Base-by-base conservation (phyloP, 371 early-diverging fungal species). In the Blakeslea trispora region DNA sequence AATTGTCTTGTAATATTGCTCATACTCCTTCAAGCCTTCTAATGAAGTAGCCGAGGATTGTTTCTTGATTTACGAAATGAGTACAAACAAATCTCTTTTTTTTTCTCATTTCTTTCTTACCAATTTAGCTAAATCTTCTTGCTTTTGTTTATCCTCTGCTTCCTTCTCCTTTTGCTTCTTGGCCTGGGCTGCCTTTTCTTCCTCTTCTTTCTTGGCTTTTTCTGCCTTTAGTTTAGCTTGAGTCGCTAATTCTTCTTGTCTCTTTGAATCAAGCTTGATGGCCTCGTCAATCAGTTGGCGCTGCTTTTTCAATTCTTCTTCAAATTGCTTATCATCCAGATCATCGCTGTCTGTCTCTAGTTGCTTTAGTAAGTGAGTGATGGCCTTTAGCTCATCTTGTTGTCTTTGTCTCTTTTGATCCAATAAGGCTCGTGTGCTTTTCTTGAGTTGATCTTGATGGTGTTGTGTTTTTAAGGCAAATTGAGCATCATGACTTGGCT, bases 1-100 rank as follows among this genome's bases (percentile, higher is more conserved):
- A 46, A 74, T 56, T 23, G 51, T 61, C 23, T 47, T 55, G 28
- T 50, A 68, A 21, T 70, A 74, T 41, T 66, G 34, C n/a, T 71
- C 44, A 48, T 71, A 71, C 44, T 71, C 67, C 54, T 72, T 55
- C n/a, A 68, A 18, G 1, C 74, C 79, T 49, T 54, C 42, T 15
- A 52, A 45, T 15, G 73, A 77, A 13, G 55, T 50, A 1, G 67
- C 59, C 3, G 53, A 32, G 11, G 67, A 64, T 51, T 64, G 45
- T 58, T 55, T 45, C 66, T 66, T 41, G 2, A 11, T 18, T 15
- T 10, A 40, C 14, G 11, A 55, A 28, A 40, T 46, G n/a, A 11
- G 24, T 46, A 31, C 28, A 40, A 55, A 19, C 2, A 9, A n/a
- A n/a, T n/a, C n/a, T n/a, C n/a, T n/a, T n/a, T n/a, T n/a, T n/a